Evolutionary conservation across 2,329 filamentous ascomycete species (phyloP).

Genomic region (Monilinia fructigena): DNA sequence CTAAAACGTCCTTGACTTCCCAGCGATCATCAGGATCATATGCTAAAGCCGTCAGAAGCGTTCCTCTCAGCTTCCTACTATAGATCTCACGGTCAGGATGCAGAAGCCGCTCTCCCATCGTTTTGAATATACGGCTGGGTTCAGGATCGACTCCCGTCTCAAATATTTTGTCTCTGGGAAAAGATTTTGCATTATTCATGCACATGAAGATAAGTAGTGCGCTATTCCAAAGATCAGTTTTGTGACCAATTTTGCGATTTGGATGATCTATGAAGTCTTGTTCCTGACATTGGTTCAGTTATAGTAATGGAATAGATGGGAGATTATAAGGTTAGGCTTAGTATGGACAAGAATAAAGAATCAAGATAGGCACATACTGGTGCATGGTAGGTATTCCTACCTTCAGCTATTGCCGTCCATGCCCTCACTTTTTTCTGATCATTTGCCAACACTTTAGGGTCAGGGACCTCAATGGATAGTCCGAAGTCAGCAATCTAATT

Average conservation of each 20-base stretch:
- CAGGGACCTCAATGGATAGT: conserved; percentile 1
- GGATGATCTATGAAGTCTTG: not conserved
- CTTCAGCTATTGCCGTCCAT: not conserved
- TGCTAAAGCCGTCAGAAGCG: not conserved
- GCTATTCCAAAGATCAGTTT: conserved; percentile 4
- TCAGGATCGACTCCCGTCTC: not conserved
- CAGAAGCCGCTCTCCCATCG: not conserved
- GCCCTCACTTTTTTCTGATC: not conserved
- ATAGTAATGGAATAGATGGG: not conserved
- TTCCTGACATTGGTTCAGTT: conserved; percentile 1
- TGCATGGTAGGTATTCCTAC: conserved; percentile 4
- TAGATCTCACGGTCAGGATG: not conserved
- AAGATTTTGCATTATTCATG: accelerated
- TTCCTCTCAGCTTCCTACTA: not conserved
- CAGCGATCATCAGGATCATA: not conserved
- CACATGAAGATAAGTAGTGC: not conserved
- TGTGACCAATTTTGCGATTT: not conserved
- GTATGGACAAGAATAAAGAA: not conserved
- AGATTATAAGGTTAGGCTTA: not conserved
- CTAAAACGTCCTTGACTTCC: not conserved
- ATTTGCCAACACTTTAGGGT: not conserved
- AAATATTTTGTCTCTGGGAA: not conserved
- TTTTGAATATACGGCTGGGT: not conserved
- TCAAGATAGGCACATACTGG: not conserved
- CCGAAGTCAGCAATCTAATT: conserved; percentile 19